Conservation (phyloP, 2,329 filamentous ascomycete genomes). For the Ilyonectria mors-panacis region DNA sequence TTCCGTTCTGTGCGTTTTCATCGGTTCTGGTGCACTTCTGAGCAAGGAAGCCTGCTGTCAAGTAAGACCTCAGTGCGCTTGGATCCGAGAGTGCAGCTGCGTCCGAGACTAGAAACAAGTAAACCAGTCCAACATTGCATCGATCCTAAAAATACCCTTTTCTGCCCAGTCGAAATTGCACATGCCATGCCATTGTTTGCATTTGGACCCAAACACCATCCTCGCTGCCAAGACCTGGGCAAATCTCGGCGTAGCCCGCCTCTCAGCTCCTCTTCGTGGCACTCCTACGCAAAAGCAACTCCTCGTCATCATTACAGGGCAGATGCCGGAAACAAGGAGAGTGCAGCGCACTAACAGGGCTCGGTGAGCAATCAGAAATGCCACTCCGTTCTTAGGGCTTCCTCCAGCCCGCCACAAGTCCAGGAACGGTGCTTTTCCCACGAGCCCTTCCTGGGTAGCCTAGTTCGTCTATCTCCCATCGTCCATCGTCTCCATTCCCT, state of each 20-base stretch:
- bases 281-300: constrained; percentile 8
- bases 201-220: not conserved
- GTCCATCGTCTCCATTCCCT: constrained; percentile 3
- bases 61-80: not conserved
- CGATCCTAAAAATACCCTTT: not conserved
- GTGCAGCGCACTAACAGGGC: constrained; percentile 3
- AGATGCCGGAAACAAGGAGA: not conserved
- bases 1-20: not conserved
- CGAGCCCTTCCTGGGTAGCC: not conserved
- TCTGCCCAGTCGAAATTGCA: not conserved
- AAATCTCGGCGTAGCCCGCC: not conserved
- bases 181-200: not conserved
- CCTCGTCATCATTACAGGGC: constrained; percentile 2
- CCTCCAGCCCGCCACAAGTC: constrained; percentile 14
- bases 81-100: not conserved
- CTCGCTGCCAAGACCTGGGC: not conserved
- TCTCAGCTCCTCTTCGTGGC: not conserved
- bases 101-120: not conserved
- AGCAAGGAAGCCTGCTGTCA: not conserved
- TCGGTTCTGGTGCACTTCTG: not conserved
- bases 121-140: not conserved
- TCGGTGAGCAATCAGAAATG: not conserved
- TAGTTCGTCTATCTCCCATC: not conserved
- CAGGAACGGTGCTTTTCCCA: constrained; percentile 1
- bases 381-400: not conserved